Conservation (phyloP, 164 flowering plant genomes). For the Vitis riparia region DNA sequence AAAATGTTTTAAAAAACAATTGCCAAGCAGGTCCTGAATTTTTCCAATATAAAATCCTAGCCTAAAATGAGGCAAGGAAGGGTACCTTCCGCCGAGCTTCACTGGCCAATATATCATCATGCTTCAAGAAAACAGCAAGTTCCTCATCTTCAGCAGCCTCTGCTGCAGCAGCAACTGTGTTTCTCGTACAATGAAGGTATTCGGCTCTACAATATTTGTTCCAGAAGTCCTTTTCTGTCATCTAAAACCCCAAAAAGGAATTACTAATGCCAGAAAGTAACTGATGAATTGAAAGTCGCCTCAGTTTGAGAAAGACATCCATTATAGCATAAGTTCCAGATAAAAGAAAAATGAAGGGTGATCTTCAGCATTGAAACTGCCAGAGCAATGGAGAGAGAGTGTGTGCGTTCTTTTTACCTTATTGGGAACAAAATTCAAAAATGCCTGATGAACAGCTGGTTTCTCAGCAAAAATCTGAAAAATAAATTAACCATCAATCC, state of each 20-base stretch:
- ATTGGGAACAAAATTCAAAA: constrained; percentile 67
- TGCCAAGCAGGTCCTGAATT: no score
- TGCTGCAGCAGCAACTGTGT: constrained; percentile 82
- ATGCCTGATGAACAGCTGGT: constrained; percentile 95
- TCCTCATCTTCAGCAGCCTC: constrained; percentile 99
- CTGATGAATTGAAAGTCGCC: not conserved
- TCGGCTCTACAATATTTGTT: constrained; percentile 92
- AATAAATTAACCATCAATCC: constrained; percentile 10
- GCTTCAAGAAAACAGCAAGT: constrained; percentile 85
- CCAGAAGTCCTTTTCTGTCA: constrained; percentile 93
- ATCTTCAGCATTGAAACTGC: not conserved
- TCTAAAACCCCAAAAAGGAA: constrained; percentile 38
- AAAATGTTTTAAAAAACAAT: no score
- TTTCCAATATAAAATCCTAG: no score
- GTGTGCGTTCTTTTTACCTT: constrained; percentile 47
- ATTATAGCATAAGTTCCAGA: not conserved
- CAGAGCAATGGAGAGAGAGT: constrained; percentile 1
- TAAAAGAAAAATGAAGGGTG: not conserved
- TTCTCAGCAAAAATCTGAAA: constrained; percentile 95
- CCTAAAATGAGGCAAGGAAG: not conserved
- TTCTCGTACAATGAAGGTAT: constrained; percentile 78
- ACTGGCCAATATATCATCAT: constrained; percentile 76
- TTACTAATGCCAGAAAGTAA: not conserved
- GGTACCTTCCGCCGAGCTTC: constrained; percentile 85
- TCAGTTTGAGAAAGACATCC: not conserved